phyloP scores from a whole-genome alignment of 2,329 filamentous ascomycete species.

The Pseudogymnoascus sp. region DNA sequence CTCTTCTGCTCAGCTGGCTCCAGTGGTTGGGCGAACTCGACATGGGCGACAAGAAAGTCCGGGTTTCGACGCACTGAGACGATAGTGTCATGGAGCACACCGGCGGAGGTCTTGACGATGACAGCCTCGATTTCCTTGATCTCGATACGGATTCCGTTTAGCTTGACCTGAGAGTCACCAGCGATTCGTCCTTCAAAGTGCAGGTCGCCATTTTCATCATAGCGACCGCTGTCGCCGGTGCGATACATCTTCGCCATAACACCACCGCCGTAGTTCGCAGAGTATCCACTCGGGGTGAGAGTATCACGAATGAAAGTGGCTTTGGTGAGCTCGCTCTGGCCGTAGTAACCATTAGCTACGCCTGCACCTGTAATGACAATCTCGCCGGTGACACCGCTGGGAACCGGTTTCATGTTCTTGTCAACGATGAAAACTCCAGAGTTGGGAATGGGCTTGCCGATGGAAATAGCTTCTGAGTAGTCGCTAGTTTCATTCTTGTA shows the following conservation, averaged over 20 bases:
- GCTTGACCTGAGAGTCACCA: slow-evolving; percentile 32
- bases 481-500: slow-evolving; percentile 1
- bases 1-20: no score
- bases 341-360: slow-evolving; percentile 31
- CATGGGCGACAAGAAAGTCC: slow-evolving; percentile 29
- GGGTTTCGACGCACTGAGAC: slow-evolving; percentile 18
- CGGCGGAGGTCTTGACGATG: slow-evolving; percentile 21
- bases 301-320: no score
- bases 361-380: slow-evolving; percentile 34
- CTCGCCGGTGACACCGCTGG: slow-evolving; percentile 36
- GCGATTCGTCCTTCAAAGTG: slow-evolving; percentile 26
- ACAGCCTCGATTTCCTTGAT: slow-evolving; percentile 32
- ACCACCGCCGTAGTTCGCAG: no score
- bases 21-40: slow-evolving; percentile 21
- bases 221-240: slow-evolving; percentile 34
- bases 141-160: slow-evolving; percentile 34
- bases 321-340: slow-evolving; percentile 18
- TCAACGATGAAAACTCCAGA: slow-evolving; percentile 34
- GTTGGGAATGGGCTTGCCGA: slow-evolving; percentile 14
- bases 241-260: slow-evolving; percentile 21
- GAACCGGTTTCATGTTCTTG: slow-evolving; percentile 28
- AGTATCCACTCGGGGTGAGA: no score
- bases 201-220: slow-evolving; percentile 26
- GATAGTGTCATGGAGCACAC: slow-evolving; percentile 22
- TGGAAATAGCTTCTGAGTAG: background rate